Conservation (phyloP, 2,329 filamentous ascomycete species). For the Claviceps spartinae region DNA sequence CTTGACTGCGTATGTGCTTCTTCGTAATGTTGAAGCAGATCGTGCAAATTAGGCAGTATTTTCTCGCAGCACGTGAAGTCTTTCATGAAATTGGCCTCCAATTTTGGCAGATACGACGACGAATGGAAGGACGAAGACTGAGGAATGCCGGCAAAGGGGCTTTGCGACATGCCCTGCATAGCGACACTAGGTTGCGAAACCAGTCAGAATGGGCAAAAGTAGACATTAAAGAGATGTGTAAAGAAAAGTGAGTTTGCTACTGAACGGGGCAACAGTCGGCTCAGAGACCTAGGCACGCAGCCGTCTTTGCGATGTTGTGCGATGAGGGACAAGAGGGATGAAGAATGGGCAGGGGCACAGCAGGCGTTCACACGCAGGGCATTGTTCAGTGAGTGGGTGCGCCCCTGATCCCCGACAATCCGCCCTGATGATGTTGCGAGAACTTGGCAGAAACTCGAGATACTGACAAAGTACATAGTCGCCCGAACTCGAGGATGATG, state of each 20-base stretch:
- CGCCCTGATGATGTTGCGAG: neutral
- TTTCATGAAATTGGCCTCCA: conserved; percentile 95
- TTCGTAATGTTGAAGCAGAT: conserved; percentile 92
- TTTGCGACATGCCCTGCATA: conserved; percentile 94
- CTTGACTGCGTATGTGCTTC: conserved; percentile 72
- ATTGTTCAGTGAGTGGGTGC: neutral
- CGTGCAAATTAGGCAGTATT: conserved; percentile 81
- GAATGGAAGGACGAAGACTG: conserved; percentile 95
- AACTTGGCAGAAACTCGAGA: neutral
- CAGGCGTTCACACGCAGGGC: neutral
- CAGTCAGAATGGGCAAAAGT: neutral
- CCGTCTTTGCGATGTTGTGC: neutral
- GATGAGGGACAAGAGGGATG: neutral
- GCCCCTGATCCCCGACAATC: neutral
- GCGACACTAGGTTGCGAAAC: conserved; percentile 51
- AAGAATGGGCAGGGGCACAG: neutral
- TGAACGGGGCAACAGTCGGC: neutral
- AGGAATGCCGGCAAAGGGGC: conserved; percentile 40
- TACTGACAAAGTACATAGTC: conserved; percentile 7
- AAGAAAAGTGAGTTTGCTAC: no score
- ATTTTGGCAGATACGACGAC: conserved; percentile 87
- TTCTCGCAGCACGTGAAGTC: conserved; percentile 93
- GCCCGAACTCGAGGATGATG: neutral
- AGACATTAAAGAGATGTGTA: neutral
- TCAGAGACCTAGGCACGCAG: neutral